Conservation (phyloP, 805 yeast species). For the Metschnikowia continentalis region DNA sequence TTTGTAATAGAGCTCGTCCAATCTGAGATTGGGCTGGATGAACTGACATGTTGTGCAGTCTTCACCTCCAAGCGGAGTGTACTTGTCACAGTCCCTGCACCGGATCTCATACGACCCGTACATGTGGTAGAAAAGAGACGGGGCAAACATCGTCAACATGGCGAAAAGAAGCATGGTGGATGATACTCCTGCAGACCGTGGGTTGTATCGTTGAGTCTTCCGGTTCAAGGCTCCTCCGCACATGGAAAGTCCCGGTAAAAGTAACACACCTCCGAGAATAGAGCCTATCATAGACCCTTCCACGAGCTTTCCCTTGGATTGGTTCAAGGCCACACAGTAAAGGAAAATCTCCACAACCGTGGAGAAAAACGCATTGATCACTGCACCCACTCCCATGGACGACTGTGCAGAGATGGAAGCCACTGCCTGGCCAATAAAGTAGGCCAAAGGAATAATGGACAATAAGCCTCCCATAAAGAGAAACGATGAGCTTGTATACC, state of each 20-base stretch:
- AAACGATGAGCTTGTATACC: slow-evolving; percentile 57
- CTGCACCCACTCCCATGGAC: slow-evolving; percentile 98
- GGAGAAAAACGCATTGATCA: slow-evolving; percentile 94
- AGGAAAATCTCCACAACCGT: slow-evolving; percentile 90
- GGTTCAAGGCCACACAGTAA: slow-evolving; percentile 85
- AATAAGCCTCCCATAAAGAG: slow-evolving; percentile 73
- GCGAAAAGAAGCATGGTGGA: slow-evolving; percentile 94
- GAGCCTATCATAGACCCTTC: slow-evolving; percentile 97
- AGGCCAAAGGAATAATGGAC: slow-evolving; percentile 90
- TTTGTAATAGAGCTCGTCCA: slow-evolving; percentile 59
- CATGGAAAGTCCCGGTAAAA: slow-evolving; percentile 94
- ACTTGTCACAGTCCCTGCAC: slow-evolving; percentile 53
- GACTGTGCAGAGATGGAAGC: slow-evolving; percentile 98
- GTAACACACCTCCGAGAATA: slow-evolving; percentile 83
- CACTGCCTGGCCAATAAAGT: slow-evolving; percentile 98
- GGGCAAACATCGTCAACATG: slow-evolving; percentile 85
- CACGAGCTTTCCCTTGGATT: slow-evolving; percentile 81
- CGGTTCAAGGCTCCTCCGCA: slow-evolving; percentile 93
- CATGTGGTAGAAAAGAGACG: slow-evolving; percentile 83
- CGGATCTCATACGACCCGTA: slow-evolving; percentile 80
- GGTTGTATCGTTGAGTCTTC: slow-evolving; percentile 93
- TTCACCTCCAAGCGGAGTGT: slow-evolving; percentile 14
- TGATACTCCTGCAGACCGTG: slow-evolving; percentile 94
- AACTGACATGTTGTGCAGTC: slow-evolving; percentile 73
- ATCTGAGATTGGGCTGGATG: slow-evolving; percentile 67